Evolutionary conservation across 345 rosid genomes (phyloP), one percentile per base, ranked within the genome.

Genomic region (rapeseed (Brassica napus)): DNA sequence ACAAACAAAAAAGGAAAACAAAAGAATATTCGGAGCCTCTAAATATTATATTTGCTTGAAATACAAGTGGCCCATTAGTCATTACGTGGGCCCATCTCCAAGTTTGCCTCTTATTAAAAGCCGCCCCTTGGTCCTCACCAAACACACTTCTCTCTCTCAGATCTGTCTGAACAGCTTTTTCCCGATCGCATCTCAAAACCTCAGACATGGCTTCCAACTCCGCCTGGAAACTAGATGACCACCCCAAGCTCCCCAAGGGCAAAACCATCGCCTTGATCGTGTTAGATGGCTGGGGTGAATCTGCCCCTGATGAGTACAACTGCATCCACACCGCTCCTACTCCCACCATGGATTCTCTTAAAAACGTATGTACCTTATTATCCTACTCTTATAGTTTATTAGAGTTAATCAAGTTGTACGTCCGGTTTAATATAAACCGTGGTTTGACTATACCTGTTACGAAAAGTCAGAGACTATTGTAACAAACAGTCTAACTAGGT

Each of bases 281-380:
- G 31, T 83, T 93, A 79, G 99, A 95, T 83, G 99, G 99, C 0
- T 95, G 99, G 98, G 99, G 97, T 5, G 99, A 95, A 87, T 86
- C 88, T 68, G 88, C 80, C 59, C 91, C 96, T 31, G 96, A 95
- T 85, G 80, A 84, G 66, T 95, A 83, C 68, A 95, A 95, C 74
- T 93, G 98, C 55, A 95, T 95, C 86, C 97, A 95, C 73, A 83
- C 86, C 59, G 99, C 98, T 26, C 87, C 92, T 0, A 95, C 99
- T 18, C 97, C 94, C 5, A 79, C 91, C 86, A 95, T 93, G 97
- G 96, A 95, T 76, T 90, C 97, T 76, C 90, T 95, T 75, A 95
- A 93, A 80, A 32, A 83, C 84, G 97, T 94, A 77, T n/a, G 2
- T 23, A n/a, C 52, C 34, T 66, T 42, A 2, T 49, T 4, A 44